phyloP scores from a whole-genome alignment of 805 yeast genomes.

The Kodamaea leandrae region DNA sequence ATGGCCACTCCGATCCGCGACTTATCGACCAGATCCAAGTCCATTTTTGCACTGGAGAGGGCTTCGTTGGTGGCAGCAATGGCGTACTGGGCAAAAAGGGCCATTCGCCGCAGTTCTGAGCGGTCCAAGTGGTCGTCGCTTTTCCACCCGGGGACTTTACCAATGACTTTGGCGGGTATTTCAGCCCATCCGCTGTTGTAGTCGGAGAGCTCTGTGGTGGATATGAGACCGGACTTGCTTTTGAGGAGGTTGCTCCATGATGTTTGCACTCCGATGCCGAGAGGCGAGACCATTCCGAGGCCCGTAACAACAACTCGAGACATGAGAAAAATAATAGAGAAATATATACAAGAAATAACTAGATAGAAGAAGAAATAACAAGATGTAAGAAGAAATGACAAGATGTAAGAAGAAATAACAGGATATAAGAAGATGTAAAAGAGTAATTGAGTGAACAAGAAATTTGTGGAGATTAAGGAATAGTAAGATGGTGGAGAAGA shows the following conservation, averaged over 20 bases:
- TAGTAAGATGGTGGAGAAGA: too few species aligned
- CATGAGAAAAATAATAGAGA: neutral
- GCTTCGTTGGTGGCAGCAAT: constrained; percentile 78
- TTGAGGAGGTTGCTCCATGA: constrained; percentile 55
- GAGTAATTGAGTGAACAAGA: too few species aligned
- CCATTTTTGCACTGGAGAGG: constrained; percentile 56
- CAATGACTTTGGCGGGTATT: constrained; percentile 74
- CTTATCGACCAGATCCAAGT: constrained; percentile 23
- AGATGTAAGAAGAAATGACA: too few species aligned
- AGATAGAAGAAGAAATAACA: too few species aligned
- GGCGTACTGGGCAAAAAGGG: constrained; percentile 76
- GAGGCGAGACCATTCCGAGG: constrained; percentile 79
- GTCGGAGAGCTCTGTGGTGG: constrained; percentile 44
- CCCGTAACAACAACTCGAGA: constrained; percentile 89
- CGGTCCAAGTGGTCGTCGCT: constrained; percentile 47
- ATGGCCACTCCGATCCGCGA: constrained; percentile 67
- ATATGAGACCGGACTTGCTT: constrained; percentile 56
- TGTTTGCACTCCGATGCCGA: constrained; percentile 64
- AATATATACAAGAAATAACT: too few species aligned
- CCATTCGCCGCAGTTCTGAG: constrained; percentile 57
- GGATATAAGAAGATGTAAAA: too few species aligned
- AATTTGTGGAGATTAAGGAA: too few species aligned
- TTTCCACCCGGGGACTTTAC: constrained; percentile 66
- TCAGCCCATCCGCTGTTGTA: constrained; percentile 47
- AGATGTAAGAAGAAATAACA: too few species aligned